Percentiles rank a stretch among this genome's conserved stretches.
Evolutionary conservation across 2,329 filamentous ascomycete species (phyloP).

Genomic region (Clarireedia monteithiana): DNA sequence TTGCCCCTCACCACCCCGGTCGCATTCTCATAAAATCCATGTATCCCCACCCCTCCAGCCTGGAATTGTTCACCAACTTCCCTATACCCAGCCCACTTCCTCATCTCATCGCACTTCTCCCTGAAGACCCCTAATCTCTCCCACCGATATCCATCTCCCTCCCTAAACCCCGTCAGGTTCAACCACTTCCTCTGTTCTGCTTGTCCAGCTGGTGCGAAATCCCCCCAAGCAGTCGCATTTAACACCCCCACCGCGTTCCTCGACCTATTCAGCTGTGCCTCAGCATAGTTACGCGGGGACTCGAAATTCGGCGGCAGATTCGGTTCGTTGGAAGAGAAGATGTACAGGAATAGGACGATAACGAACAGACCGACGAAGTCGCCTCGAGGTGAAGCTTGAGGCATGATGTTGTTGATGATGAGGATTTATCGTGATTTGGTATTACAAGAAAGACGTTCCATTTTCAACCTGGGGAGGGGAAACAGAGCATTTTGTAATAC

Average conservation of each 20-base stretch:
- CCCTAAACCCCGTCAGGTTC: constrained; percentile 70
- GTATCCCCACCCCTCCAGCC: too few relatives aligned
- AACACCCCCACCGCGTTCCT: constrained; percentile 44
- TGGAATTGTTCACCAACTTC: background rate
- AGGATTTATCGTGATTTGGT: background rate
- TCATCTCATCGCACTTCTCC: constrained; percentile 55
- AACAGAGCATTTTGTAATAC: background rate
- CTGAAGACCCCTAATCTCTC: constrained; percentile 60
- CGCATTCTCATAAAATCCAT: constrained; percentile 28
- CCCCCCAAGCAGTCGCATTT: constrained; percentile 50
- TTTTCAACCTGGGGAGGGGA: background rate
- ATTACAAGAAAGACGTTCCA: background rate
- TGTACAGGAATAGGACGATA: constrained; percentile 28
- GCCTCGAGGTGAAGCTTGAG: constrained; percentile 19
- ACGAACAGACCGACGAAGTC: constrained; percentile 25
- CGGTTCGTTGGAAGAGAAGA: constrained; percentile 25
- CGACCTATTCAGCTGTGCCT: constrained; percentile 43
- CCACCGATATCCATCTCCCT: constrained; percentile 72
- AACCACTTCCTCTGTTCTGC: constrained; percentile 38
- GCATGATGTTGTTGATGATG: constrained; percentile 15
- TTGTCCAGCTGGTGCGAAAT: constrained; percentile 41
- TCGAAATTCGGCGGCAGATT: constrained; percentile 33
- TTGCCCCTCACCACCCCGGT: constrained; percentile 28
- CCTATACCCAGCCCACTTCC: constrained; percentile 38
- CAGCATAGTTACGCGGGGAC: constrained; percentile 34